Evolutionary conservation across 331 rosid species (phyloP).

Genomic region (Telfairia occidentalis): DNA sequence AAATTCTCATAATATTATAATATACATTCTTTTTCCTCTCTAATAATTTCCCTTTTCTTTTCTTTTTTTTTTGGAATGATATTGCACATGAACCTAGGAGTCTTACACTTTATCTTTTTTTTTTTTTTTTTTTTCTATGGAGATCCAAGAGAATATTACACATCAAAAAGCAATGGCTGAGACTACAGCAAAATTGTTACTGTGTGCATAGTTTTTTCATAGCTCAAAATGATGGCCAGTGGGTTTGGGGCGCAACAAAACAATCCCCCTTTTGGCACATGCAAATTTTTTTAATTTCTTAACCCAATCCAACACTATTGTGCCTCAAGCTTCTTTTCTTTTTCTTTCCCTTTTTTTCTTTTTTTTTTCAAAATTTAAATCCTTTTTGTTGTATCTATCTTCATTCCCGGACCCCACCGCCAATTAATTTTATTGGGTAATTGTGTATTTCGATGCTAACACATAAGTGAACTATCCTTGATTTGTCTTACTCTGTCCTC

Average conservation of each 20-base stretch:
- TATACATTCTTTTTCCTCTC: not conserved
- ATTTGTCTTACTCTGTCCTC: too few species aligned
- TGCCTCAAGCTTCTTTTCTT: constrained; percentile 1
- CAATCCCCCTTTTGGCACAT: constrained; percentile 8
- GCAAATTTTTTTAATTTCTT: not conserved
- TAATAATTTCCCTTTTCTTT: not conserved
- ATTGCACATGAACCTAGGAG: constrained; percentile 4
- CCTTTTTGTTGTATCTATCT: not conserved
- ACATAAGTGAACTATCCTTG: too few species aligned
- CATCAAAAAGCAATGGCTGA: not conserved
- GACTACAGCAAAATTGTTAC: not conserved
- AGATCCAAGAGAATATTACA: constrained; percentile 9
- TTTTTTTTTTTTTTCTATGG: not conserved
- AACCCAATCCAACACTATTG: not conserved
- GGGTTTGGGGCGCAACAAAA: not conserved
- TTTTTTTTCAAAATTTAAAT: not conserved
- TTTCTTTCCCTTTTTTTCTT: not conserved
- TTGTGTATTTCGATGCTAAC: not conserved
- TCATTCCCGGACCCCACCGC: not conserved
- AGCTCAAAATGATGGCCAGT: not conserved
- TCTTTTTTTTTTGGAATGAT: not conserved
- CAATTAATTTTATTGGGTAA: not conserved
- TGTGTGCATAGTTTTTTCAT: not conserved
- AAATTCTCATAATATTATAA: too few species aligned
- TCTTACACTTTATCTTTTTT: not conserved